phyloP scores from a whole-genome alignment of 257 asterid species.

The Ocimum tenuiflorum region DNA sequence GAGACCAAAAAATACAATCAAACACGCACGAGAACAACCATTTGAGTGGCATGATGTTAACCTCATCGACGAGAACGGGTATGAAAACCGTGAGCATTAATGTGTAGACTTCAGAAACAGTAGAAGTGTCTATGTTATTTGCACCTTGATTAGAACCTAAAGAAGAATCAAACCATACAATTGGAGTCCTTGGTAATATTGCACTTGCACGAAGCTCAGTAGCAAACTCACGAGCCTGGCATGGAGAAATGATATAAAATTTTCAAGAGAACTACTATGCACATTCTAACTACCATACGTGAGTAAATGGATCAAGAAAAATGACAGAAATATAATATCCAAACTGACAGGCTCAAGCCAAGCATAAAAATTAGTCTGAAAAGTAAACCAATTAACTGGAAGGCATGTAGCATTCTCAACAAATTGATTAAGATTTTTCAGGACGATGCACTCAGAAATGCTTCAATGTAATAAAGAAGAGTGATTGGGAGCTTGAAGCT shows the following conservation, averaged over 20 bases:
- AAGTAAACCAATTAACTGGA: not conserved
- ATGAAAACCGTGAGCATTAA: constrained; percentile 82
- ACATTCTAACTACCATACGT: not conserved
- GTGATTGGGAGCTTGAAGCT: not conserved
- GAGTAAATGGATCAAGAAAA: not conserved
- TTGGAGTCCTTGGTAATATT: constrained; percentile 64
- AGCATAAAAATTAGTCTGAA: not conserved
- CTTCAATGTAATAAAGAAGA: not conserved
- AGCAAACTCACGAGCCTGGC: constrained; percentile 96
- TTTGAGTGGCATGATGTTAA: constrained; percentile 20
- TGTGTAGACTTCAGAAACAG: constrained; percentile 76
- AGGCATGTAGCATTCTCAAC: not conserved
- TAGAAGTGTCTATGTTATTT: constrained; percentile 65
- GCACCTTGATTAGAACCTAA: constrained; percentile 54
- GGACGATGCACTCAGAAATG: not conserved
- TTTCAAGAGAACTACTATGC: constrained; percentile 11
- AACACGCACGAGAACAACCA: not conserved
- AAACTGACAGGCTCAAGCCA: not conserved
- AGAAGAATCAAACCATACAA: constrained; percentile 85
- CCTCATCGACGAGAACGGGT: constrained; percentile 98
- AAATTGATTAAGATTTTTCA: not conserved
- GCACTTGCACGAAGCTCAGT: constrained; percentile 93
- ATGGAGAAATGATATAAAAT: constrained; percentile 18
- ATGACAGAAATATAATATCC: not conserved
- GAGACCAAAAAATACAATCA: not conserved